Evolutionary conservation across 208 protist genomes (phyloP), one percentile per base, ranked within the genome.

Genomic region (Trypanosoma scelopori): DNA sequence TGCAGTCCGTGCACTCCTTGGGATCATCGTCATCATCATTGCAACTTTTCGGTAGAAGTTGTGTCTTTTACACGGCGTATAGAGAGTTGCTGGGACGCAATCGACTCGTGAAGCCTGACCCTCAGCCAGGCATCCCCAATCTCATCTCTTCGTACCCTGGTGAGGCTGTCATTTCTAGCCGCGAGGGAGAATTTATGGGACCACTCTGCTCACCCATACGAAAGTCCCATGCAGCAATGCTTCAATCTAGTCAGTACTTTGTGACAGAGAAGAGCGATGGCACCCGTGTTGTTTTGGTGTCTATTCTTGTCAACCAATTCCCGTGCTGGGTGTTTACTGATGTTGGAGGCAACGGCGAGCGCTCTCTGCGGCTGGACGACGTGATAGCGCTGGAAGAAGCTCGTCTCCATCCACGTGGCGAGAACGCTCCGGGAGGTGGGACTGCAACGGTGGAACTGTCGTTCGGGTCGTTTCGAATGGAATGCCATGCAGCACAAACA

Each of bases 231-330:
- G 41, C 72, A 46, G n/a, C 27, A 0, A 23, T 46, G 35, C 45
- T 87, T 27, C 62, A 55, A 5, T 42, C 62, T 35, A 43, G 61
- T 3, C n/a, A 47, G 41, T 93, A 91, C 70, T 79, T 77, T 13
- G 61, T 93, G 18, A 91, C 84, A 5, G 84, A 93, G 58, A 93
- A 93, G 61, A 91, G 84, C 52, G 87, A 93, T 71, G 87, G 87
- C n/a, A 51, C 82, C 15, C 87, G 87, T 1, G 75, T 87, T 11
- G 60, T 93, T 20, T 55, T 82, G 13, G 71, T 87, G 4, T 70
- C 77, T 22, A 48, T 79, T 32, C 52, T 52, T 59, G 47, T 30
- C 3, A 35, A 60, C 12, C 13, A 35, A n/a, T 82, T 89, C 52
- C 87, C 87, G 4, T 50, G 28, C 7, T 92, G 85, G 85, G 20